Conservation (phyloP, 1,284 basidiomycete species). For the Leccinum pachyderme region DNA sequence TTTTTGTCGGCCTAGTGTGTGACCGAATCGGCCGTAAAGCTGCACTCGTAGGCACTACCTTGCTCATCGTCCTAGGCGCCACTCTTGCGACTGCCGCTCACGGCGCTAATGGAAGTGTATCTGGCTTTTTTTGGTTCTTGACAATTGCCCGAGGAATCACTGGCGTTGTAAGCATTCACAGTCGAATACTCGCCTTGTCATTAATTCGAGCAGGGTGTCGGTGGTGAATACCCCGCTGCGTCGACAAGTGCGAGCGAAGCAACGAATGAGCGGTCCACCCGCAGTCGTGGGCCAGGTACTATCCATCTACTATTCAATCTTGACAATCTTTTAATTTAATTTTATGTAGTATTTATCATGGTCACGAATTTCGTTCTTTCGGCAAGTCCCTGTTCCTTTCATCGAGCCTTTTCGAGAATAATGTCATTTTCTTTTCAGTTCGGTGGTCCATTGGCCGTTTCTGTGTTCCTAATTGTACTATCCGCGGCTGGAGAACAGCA, state of each 20-base stretch:
- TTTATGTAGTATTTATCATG: slow-evolving; percentile 59
- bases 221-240: slow-evolving; percentile 78
- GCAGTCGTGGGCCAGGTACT: slow-evolving; percentile 60
- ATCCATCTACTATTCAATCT: slow-evolving; percentile 4
- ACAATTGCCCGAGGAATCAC: slow-evolving; percentile 71
- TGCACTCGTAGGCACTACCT: slow-evolving; percentile 68
- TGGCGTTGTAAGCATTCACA: slow-evolving; percentile 52
- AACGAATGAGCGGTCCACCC: slow-evolving; percentile 67
- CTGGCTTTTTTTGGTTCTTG: slow-evolving; percentile 76
- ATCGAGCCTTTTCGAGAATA: slow-evolving; percentile 6
- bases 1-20: slow-evolving; percentile 66
- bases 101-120: slow-evolving; percentile 54
- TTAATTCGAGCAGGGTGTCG: slow-evolving; percentile 50
- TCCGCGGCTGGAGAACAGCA: slow-evolving; percentile 63
- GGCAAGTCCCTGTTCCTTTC: slow-evolving; percentile 30
- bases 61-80: slow-evolving; percentile 70
- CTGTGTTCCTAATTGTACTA: slow-evolving; percentile 72
- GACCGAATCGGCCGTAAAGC: slow-evolving; percentile 73
- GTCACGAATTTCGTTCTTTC: slow-evolving; percentile 71
- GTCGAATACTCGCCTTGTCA: background rate
- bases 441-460: slow-evolving; percentile 68
- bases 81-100: slow-evolving; percentile 72
- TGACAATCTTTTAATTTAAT: background rate
- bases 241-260: slow-evolving; percentile 68
- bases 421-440: slow-evolving; percentile 37